These are phyloP conservation scores for Blastobotrys robertii DNA, from an alignment of 805 yeast genomes.

Conservation along the genomic window DNA sequence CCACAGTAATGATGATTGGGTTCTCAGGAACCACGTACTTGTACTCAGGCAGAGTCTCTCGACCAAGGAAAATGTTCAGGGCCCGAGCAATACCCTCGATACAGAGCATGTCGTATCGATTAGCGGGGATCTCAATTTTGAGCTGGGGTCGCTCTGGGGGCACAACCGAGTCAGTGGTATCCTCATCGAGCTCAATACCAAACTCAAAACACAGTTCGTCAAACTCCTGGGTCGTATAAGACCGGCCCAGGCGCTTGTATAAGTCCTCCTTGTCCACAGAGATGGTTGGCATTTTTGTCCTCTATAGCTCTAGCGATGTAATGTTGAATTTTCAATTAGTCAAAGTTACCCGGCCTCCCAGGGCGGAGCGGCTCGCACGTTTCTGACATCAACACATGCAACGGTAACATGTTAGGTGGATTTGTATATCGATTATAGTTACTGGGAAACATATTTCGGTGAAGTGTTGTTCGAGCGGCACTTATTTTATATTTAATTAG, in stretches of 20 bases:
- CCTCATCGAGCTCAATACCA: conserved; percentile 97
- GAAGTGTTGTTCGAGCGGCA: too few species aligned
- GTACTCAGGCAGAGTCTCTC: conserved; percentile 52
- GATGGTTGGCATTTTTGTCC: conserved; percentile 80
- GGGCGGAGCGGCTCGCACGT: too few species aligned
- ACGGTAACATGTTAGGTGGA: too few species aligned
- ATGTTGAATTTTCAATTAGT: too few species aligned
- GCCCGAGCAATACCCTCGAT: conserved; percentile 97
- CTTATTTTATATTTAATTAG: too few species aligned
- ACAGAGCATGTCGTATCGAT: conserved; percentile 95
- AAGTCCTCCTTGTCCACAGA: conserved; percentile 92
- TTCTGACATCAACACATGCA: too few species aligned
- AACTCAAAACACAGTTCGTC: conserved; percentile 96
- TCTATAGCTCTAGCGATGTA: background rate
- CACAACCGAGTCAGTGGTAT: conserved; percentile 74
- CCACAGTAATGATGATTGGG: conserved; percentile 54
- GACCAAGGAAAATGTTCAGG: conserved; percentile 80
- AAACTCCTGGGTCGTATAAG: conserved; percentile 71
- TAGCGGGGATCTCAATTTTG: conserved; percentile 96
- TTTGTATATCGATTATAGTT: too few species aligned
- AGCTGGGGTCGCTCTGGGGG: conserved; percentile 94
- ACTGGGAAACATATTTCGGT: too few species aligned
- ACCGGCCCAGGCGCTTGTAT: conserved; percentile 60
- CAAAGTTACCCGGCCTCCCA: too few species aligned
- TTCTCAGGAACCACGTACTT: conserved; percentile 54